Base-by-base conservation (phyloP, 352 stramenopile species). In the Pythium phragmitis region DNA sequence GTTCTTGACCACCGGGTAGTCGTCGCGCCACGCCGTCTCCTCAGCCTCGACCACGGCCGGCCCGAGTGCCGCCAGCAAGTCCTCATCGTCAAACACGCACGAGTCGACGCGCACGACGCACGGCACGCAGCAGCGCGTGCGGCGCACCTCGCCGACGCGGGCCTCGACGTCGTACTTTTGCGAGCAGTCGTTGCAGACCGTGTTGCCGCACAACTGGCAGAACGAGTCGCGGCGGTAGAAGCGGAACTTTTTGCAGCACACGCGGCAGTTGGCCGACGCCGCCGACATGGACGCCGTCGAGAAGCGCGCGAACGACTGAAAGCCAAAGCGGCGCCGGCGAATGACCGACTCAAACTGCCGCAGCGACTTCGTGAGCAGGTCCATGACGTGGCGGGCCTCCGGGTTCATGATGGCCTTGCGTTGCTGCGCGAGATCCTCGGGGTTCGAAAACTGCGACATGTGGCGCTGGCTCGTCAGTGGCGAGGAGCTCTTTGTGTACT, bases 281-380 rank as follows among this genome's bases (percentile, higher is more conserved):
- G 34, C 7, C 17, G 39, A 45, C 62, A 17, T 46, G 60, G 19
- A 58, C 7, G 12, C 48, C 16, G 43, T 76, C 2, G 79, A 75
- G 28, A 86, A 86, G 68, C 84, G 85, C 33, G 88, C 67, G 60
- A 88, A 89, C 12, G 74, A 72, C 73, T 90, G 81, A 58, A 88
- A 87, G 6, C 81, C 81, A 56, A 90, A 83, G 21, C 81, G 75
- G 6, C 79, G 75, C 33, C 80, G 78, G 7, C 81, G 81, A 63
- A 87, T 80, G 23, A 90, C 72, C 4, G 71, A 70, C 50, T 88
- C 79, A 17, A 86, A 78, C 54, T 86, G 60, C 39, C 56, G 49
- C 36, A 90, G 63, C 34, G 75, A 87, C 60, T 82, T 72, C 33
- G 76, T 77, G 8, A 88, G 63, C 30, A 77, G 33, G 17, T 72